Evolutionary conservation across 371 early-diverging fungal genomes (phyloP).

Genomic region (Mucor indicus): DNA sequence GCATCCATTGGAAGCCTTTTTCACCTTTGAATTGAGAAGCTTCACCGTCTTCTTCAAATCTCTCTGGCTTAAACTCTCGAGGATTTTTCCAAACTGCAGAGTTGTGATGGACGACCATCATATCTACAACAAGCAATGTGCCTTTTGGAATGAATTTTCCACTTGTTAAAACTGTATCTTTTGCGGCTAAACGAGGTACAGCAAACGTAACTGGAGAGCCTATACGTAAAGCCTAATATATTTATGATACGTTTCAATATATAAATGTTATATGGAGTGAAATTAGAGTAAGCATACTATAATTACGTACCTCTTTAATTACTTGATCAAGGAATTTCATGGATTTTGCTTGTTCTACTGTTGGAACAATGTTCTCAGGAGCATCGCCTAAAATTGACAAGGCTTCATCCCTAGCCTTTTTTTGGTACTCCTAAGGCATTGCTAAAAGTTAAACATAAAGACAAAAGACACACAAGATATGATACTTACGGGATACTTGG

Average conservation of each 20-base stretch:
- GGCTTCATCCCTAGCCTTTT: constrained; percentile 24
- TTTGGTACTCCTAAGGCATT: constrained; percentile 16
- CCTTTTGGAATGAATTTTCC: constrained; percentile 40
- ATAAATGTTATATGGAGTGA: too few species aligned
- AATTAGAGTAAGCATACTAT: too few species aligned
- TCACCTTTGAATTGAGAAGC: not conserved
- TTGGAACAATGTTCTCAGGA: constrained; percentile 20
- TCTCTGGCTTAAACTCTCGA: constrained; percentile 16
- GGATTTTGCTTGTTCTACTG: constrained; percentile 16
- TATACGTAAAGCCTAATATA: constrained; percentile 43
- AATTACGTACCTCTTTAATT: constrained; percentile 26
- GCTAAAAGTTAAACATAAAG: too few species aligned
- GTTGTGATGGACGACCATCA: constrained; percentile 13
- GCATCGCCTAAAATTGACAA: constrained; percentile 17
- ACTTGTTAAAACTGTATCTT: constrained; percentile 36
- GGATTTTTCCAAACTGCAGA: constrained; percentile 16
- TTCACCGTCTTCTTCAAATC: too few species aligned
- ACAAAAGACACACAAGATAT: too few species aligned
- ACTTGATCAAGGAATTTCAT: constrained; percentile 18
- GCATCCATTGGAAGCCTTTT: constrained; percentile 12
- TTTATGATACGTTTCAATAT: too few species aligned
- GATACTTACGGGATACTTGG: constrained; percentile 23
- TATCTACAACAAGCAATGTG: constrained; percentile 27
- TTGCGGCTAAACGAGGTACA: constrained; percentile 18
- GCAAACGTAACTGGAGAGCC: constrained; percentile 21